Evolutionary conservation across 1,284 basidiomycete species (phyloP), one percentile per base, ranked within the genome.

Genomic region (Tylopilus sp.): DNA sequence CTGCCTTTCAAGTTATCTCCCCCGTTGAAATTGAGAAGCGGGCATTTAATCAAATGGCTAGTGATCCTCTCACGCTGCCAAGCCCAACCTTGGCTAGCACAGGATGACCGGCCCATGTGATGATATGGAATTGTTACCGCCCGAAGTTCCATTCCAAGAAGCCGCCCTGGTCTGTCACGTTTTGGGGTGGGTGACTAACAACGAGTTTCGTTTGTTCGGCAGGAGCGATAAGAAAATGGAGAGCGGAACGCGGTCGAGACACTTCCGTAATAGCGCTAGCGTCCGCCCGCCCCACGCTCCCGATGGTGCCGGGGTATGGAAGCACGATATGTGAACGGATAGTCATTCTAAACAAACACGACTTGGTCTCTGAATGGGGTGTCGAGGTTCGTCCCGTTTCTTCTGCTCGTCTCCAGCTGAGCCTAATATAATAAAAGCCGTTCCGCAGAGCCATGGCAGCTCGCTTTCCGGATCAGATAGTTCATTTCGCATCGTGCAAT

Each of bases 301-400:
- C 48, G 15, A 43, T 51, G 36, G 43, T 56, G 31, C 50, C 61
- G 30, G 54, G 63, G 33, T 57, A 65, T 51, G 54, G 58, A 21
- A 64, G 64, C 21, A 67, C 69, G 48, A 73, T 82, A 43, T 87
- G 88, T 60, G 86, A 94, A 70, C 87, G 89, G 46, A 78, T 99
- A 35, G 82, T 99, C 37, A 89, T 98, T 6, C 83, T 98, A 61
- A 95, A 92, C 60, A 98, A 98, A 73, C 80, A 87, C 36, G 96
- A 99, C 71, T 74, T 98, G 39, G 91, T 96, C 6, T 85, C 94
- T 42, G 75, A 79, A 55, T 83, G 85, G 77, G 90, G 92, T 29
- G 80, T 94, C 60, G 79, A 88, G 76, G 94, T 94, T 59, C 58
- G 79, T 66, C 28, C 48, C 35, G 29, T 50, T 50, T 44, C 8